Evolutionary conservation across 2,329 filamentous ascomycete genomes (phyloP), one percentile per base, ranked within the genome.

Genomic region (Pestalotiopsis sp.): DNA sequence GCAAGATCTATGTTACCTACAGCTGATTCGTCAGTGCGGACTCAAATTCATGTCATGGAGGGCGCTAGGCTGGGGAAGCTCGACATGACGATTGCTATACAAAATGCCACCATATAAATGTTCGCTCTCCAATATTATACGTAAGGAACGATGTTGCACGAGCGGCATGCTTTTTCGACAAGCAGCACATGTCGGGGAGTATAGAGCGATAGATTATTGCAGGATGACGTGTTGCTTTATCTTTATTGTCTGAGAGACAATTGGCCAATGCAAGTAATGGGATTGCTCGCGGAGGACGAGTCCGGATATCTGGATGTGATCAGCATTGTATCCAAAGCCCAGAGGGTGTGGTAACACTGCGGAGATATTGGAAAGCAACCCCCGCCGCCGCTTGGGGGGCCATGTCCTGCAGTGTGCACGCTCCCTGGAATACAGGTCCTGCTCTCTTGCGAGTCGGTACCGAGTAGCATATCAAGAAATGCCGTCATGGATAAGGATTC

Each of bases 141-240:
- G 45, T 52, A 52, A 52, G n/a, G 23, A 62, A 40, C 27, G 17
- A 14, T n/a, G 27, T 13, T 62, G 36, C 31, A 13, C 45, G 13
- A 40, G 31, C 14, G 14, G 27, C 27, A 36, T 36, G 27, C 12
- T 62, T 36, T 36, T 9, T 40, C 25, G 11, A 62, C 17, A 36
- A 36, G n/a, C n/a, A 20, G 12, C n/a, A 36, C n/a, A 36, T 62
- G 27, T 31, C 38, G 17, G 27, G 59, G 25, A 4, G n/a, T 62
- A 62, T 36, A 40, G 20, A 36, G 38, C 31, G n/a, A 62, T 38
- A 38, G 36, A 36, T n/a, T 40, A 38, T 62, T 62, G 59, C 59
- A 62, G 23, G 59, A 40, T 62, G 59, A 62, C 59, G 59, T 62
- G 59, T 27, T 62, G 27, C 59, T 41, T 62, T 62, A 62, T 62